A percentile compares a stretch with the other conserved stretches of the same genome.
These are phyloP conservation scores for Populus simonii DNA, from an alignment of 345 rosid species.

Conservation along the genomic window DNA sequence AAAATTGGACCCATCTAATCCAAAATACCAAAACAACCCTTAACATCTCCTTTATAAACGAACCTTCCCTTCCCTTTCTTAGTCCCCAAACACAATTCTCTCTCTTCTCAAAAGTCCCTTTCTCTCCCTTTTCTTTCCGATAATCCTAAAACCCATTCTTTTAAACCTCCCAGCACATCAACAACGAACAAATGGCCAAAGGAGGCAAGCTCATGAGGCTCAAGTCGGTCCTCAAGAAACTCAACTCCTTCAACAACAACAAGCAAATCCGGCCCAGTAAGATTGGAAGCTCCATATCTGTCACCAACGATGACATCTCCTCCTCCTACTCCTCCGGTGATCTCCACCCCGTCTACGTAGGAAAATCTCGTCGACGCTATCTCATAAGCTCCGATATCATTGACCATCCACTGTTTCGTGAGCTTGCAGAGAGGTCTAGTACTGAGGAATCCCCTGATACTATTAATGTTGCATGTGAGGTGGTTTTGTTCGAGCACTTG, in stretches of 20 bases:
- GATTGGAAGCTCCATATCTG: constrained; percentile 37
- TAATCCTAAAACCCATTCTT: neutral
- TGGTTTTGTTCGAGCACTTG: constrained; percentile 89
- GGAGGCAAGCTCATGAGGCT: constrained; percentile 72
- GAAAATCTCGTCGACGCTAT: constrained; percentile 69
- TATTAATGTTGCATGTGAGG: constrained; percentile 71
- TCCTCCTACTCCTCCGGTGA: constrained; percentile 30
- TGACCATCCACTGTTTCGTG: constrained; percentile 40
- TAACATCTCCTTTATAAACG: constrained; percentile 30
- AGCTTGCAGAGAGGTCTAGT: constrained; percentile 38
- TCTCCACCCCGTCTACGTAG: constrained; percentile 73
- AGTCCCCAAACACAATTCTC: constrained; percentile 3
- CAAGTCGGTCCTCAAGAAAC: constrained; percentile 76
- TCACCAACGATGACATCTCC: constrained; percentile 19
- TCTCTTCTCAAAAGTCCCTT: neutral
- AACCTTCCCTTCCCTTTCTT: constrained; percentile 33
- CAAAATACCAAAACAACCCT: constrained; percentile 19
- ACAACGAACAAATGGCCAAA: constrained; percentile 48
- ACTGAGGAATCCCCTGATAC: constrained; percentile 22
- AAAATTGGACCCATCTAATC: neutral
- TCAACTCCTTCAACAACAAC: constrained; percentile 66
- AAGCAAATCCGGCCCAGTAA: constrained; percentile 25
- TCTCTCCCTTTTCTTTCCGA: no score
- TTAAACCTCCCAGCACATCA: neutral
- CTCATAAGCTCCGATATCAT: constrained; percentile 56